Base-by-base conservation (phyloP, 2,329 filamentous ascomycete genomes). In the Monosporascus ibericus region DNA sequence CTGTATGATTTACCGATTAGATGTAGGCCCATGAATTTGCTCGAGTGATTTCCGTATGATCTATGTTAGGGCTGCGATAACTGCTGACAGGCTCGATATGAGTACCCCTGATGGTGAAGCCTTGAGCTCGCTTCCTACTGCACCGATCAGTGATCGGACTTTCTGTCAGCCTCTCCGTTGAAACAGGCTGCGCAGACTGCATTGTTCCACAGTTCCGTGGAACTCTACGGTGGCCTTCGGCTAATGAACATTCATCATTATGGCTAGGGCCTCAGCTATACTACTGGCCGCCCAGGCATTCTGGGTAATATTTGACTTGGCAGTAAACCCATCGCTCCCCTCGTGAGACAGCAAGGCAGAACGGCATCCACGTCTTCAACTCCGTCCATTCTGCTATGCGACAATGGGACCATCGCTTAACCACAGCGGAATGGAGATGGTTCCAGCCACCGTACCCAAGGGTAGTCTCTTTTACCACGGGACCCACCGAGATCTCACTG, bases 381-480 rank as follows among this genome's bases (percentile, higher is more conserved):
- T 73, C 81, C 2, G 71, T 85, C 17, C 79, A 84, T 56, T 77
- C 75, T n/a, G 78, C 81, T 0, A 77, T 82, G 72, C 73, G 81
- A 34, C 81, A 85, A 70, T 86, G 79, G 77, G 81, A 79, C 3
- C 79, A 0, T 82, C 80, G 0, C 62, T 84, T 1, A 74, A 84
- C 54, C 82, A 85, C 61, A 86, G 86, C 63, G 82, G 82, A 54
- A 80, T 85, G 75, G 80, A 78, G 0, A 75, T 82, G 54, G 84
- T 84, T 63, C 66, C 81, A 0, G 81, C 78, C 6, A 75, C 69
- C 0, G 74, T 85, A 0, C 81, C 81, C 0, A 67, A 68, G 34
- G 79, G 75, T 8, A 80, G 76, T 0, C 72, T 79, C 22, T 68
- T 85, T 8, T 84, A 85, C 57, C 82, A 85, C 59, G 82, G 82